Base-by-base conservation (phyloP, 2,329 filamentous ascomycete genomes). In the Penicillium sp. region DNA sequence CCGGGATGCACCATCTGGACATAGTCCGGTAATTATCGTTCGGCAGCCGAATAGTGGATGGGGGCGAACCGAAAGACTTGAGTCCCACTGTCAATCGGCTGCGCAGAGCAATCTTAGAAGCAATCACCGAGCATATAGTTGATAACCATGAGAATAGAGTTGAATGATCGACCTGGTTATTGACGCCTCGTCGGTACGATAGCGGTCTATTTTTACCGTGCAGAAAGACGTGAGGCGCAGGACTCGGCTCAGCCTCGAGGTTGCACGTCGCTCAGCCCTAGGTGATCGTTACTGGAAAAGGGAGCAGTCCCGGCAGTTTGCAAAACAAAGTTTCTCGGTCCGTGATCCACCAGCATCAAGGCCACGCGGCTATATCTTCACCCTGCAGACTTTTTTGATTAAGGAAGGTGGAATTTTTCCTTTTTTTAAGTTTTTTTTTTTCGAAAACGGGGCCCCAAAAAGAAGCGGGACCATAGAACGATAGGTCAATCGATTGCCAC, bases 241-340 rank as follows among this genome's bases (percentile, higher is more conserved):
- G 8, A 1, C 44, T 47, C 12, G 43, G 43, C 57, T 58, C 49
- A 58, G 59, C 57, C 57, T 54, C 54, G 9, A 16, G 29, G 47
- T 48, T 39, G 36, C 16, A 42, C 45, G 39, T 31, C 47, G 24
- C 43, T 58, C 52, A 60, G 57, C 59, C 52, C 53, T 58, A 56
- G 51, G 18, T 43, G 47, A 54, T 54, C 50, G 21, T 45, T 56
- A 43, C 52, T 34, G 15, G 29, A 52, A 52, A 38, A 38, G 44
- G 51, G 44, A 43, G 6, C 9, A 9, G 4, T 9, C 15, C 45
- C 45, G 28, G 33, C 26, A n/a, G 13, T n/a, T 26, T 12, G 6
- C n/a, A 9, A 44, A 49, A 55, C 42, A 51, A 49, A 55, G 45
- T 57, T 57, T 57, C 45, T 50, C 49, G 49, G 52, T 49, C 46